Conservation (phyloP, 1,284 basidiomycete species). For the Tetrapyrgos nigripes region DNA sequence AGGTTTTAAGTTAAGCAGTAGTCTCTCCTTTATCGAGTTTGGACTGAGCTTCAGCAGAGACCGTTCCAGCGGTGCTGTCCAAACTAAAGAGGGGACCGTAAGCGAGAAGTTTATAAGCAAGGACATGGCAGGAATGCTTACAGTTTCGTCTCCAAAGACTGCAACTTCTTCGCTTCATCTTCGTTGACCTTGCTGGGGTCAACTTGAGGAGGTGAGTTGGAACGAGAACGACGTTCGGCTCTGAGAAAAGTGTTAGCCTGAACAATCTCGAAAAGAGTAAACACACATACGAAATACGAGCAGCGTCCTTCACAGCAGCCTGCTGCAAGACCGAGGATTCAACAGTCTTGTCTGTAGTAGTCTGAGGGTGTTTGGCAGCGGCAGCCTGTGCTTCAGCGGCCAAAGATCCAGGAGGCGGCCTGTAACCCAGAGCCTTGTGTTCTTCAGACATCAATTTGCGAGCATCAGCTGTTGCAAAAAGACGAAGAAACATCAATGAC, state of each 20-base stretch:
- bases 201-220: slow-evolving; percentile 15
- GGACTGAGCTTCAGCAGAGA: slow-evolving; percentile 16
- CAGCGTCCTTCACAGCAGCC: slow-evolving; percentile 27
- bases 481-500: not conserved
- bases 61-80: slow-evolving; percentile 15
- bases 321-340: slow-evolving; percentile 16
- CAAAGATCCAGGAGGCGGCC: slow-evolving; percentile 41
- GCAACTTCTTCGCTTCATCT: slow-evolving; percentile 12
- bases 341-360: slow-evolving; percentile 7
- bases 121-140: not conserved
- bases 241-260: not conserved
- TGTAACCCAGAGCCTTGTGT: slow-evolving; percentile 42
- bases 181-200: slow-evolving; percentile 4
- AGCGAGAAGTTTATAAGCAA: not conserved
- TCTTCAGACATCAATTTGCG: slow-evolving; percentile 42
- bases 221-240: slow-evolving; percentile 14
- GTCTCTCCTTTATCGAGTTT: slow-evolving; percentile 3
- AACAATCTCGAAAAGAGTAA: not conserved
- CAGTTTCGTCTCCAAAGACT: slow-evolving; percentile 17
- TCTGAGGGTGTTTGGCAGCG: slow-evolving; percentile 31
- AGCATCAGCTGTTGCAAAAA: slow-evolving; percentile 27
- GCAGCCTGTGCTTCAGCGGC: slow-evolving; percentile 39
- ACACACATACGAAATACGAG: slow-evolving; percentile 19
- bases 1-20: not conserved
- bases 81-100: not conserved